Conservation (phyloP, 2,329 filamentous ascomycete species). For the Fusarium sp. region DNA sequence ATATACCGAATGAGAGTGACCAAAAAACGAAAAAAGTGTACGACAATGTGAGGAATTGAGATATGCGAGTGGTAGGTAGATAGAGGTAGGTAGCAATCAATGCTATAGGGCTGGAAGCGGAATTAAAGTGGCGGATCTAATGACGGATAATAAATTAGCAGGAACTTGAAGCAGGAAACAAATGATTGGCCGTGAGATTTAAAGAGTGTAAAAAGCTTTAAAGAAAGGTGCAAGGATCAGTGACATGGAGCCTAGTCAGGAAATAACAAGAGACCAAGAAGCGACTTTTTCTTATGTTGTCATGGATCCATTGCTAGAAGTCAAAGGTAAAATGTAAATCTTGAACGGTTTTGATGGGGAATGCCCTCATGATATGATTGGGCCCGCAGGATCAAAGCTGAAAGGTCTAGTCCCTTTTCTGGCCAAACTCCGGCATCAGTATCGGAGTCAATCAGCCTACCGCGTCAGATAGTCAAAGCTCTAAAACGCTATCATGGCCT, state of each 20-base stretch:
- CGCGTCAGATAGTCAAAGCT: slow-evolving; percentile 15
- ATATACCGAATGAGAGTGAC: not conserved
- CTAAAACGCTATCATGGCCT: slow-evolving; percentile 10
- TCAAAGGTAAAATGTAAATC: not conserved
- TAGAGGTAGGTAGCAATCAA: not conserved
- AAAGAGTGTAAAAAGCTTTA: slow-evolving; percentile 1
- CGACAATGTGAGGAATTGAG: not conserved
- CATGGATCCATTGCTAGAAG: not conserved
- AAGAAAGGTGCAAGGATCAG: slow-evolving; percentile 7
- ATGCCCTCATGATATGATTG: slow-evolving; percentile 11
- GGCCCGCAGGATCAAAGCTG: not conserved
- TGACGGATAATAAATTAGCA: slow-evolving; percentile 15
- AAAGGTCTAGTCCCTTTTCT: slow-evolving; percentile 12
- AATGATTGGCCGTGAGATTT: slow-evolving; percentile 17
- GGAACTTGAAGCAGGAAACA: not conserved
- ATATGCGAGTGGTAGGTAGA: not conserved
- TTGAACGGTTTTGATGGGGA: not conserved
- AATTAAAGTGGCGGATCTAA: slow-evolving; percentile 3
- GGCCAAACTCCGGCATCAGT: slow-evolving; percentile 10
- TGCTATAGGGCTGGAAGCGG: slow-evolving; percentile 18
- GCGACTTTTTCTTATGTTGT: not conserved
- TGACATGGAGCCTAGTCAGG: not conserved
- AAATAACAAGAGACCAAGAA: not conserved
- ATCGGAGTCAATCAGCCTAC: slow-evolving; percentile 5
- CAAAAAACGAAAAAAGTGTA: not conserved